Conservation (phyloP, 2,329 filamentous ascomycete genomes). For the Chrysosporium queenslandicum region DNA sequence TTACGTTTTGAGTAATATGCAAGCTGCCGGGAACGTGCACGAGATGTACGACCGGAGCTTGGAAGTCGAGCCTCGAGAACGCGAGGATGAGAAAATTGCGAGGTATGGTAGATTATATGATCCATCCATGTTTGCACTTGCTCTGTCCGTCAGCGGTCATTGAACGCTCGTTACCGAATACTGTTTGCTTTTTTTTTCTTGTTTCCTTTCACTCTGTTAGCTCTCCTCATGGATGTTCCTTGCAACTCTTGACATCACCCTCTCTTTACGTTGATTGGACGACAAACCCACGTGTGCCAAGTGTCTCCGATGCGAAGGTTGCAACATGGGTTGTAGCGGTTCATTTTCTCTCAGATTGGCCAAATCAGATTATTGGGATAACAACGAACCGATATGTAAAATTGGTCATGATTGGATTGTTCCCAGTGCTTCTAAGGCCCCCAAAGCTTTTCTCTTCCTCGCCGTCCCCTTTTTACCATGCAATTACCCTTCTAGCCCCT, state of each 20-base stretch:
- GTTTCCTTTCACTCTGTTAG: background rate
- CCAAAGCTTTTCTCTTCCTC: background rate
- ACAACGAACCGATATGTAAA: background rate
- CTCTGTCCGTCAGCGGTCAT: slow-evolving; percentile 11
- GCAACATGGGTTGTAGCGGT: background rate
- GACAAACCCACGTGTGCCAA: slow-evolving; percentile 17
- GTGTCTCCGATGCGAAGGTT: background rate
- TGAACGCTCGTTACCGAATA: slow-evolving; percentile 4
- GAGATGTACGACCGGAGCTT: slow-evolving; percentile 99
- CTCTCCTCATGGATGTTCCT: slow-evolving; percentile 2
- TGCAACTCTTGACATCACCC: slow-evolving; percentile 2
- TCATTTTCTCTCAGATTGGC: background rate
- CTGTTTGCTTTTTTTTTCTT: slow-evolving; percentile 12
- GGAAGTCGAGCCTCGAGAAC: slow-evolving; percentile 82
- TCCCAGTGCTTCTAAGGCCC: background rate
- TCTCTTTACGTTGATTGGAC: slow-evolving; percentile 18
- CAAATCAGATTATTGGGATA: background rate
- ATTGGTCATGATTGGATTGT: background rate
- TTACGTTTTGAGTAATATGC: slow-evolving; percentile 94
- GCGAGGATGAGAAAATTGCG: slow-evolving; percentile 98
- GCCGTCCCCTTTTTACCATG: background rate
- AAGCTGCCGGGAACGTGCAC: slow-evolving; percentile 87
- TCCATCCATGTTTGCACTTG: slow-evolving; percentile 17
- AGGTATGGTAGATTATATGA: slow-evolving; percentile 48
- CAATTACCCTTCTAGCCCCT: background rate